Evolutionary conservation across 2,329 filamentous ascomycete genomes (phyloP).

Genomic region (Orbilia brochopaga): DNA sequence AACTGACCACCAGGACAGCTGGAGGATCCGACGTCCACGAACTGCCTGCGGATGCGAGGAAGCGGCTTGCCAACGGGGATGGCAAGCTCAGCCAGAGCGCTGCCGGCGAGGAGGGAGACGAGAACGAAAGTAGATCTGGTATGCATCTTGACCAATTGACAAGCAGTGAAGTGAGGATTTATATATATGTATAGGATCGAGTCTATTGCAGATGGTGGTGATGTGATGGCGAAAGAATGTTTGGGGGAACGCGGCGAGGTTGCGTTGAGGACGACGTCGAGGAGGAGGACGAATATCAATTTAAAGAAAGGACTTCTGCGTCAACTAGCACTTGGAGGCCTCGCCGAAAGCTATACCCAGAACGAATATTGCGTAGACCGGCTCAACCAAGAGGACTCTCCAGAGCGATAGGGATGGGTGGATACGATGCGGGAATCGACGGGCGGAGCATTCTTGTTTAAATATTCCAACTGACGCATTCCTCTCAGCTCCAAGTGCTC

Average conservation of each 20-base stretch:
- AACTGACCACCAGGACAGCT: slow-evolving; percentile 31
- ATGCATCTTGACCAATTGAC: slow-evolving; percentile 18
- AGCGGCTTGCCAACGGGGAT: slow-evolving; percentile 27
- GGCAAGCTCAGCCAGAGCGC: slow-evolving; percentile 32
- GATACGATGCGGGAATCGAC: neutral
- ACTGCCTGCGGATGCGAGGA: slow-evolving; percentile 33
- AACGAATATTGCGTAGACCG: neutral
- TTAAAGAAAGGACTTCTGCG: neutral
- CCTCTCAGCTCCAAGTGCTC: neutral
- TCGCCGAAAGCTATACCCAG: neutral
- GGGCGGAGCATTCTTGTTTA: slow-evolving; percentile 10
- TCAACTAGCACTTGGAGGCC: neutral
- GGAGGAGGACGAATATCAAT: slow-evolving; percentile 1
- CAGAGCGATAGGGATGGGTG: too few relatives aligned
- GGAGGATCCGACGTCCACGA: slow-evolving; percentile 14
- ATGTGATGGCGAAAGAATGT: slow-evolving; percentile 6
- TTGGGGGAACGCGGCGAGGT: neutral
- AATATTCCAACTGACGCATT: neutral
- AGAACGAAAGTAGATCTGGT: slow-evolving; percentile 25
- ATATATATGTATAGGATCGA: neutral
- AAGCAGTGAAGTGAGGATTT: too few relatives aligned
- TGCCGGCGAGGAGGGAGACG: slow-evolving; percentile 18
- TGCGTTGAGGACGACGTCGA: neutral
- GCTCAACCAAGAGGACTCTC: neutral
- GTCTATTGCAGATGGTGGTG: neutral